These are phyloP conservation scores for Calonectria hongkongensis DNA, from an alignment of 2,329 filamentous ascomycete species.

Conservation along the genomic window DNA sequence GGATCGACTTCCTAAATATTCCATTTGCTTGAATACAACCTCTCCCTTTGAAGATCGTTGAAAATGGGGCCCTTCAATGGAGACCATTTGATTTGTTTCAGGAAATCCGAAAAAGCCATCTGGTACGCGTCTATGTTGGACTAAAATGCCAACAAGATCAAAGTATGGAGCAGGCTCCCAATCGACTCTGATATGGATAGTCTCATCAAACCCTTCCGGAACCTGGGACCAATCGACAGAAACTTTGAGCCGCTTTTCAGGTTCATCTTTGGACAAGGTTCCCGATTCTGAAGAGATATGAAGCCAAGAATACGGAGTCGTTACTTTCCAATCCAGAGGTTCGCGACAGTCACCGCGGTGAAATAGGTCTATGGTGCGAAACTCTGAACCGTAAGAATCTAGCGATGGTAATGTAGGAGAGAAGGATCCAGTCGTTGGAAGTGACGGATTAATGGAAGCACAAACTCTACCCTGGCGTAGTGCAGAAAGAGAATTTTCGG, in stretches of 20 bases:
- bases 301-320: neutral
- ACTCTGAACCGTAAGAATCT: neutral
- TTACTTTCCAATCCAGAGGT: neutral
- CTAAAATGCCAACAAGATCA: neutral
- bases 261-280: neutral
- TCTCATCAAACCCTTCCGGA: neutral
- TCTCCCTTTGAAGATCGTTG: neutral
- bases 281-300: neutral
- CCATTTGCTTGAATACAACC: neutral
- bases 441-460: neutral
- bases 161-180: neutral
- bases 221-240: neutral
- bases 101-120: neutral
- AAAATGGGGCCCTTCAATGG: neutral
- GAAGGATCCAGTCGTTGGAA: neutral
- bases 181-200: neutral
- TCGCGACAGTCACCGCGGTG: neutral
- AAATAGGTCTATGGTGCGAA: neutral
- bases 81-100: neutral
- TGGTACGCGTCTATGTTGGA: neutral
- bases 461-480: neutral
- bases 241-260: neutral
- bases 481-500: neutral
- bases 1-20: neutral
- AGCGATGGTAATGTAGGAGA: neutral